Conservation (phyloP, 352 stramenopile genomes). For the Phytophthora multivora region DNA sequence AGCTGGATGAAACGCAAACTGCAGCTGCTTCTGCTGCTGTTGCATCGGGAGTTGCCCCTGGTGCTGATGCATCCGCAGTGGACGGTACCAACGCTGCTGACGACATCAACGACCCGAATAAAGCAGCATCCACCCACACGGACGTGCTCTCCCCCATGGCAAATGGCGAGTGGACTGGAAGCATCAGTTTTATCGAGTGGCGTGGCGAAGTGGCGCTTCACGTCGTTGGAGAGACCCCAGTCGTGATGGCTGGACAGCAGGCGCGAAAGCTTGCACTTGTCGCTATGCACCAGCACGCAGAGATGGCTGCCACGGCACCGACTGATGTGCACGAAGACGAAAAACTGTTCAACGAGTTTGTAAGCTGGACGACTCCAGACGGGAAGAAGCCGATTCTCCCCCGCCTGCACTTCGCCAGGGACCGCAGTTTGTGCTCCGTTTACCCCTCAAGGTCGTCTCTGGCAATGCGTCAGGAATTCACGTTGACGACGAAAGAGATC, state of each 20-base stretch:
- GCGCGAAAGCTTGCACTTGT: conserved; percentile 78
- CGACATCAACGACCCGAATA: conserved; percentile 26
- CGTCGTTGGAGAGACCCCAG: conserved; percentile 69
- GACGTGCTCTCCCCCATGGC: conserved; percentile 51
- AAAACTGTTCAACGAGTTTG: conserved; percentile 85
- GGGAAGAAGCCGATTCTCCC: conserved; percentile 71
- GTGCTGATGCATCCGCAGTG: conserved; percentile 21
- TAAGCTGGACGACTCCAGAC: conserved; percentile 73
- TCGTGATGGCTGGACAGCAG: conserved; percentile 83
- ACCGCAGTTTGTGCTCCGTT: conserved; percentile 77
- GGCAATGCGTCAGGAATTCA: conserved; percentile 82
- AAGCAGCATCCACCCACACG: conserved; percentile 26
- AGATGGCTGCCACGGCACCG: conserved; percentile 20
- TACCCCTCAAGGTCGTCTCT: conserved; percentile 50
- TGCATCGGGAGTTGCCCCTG: conserved; percentile 2
- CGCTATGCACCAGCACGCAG: conserved; percentile 56
- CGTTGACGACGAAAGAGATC: conserved; percentile 87
- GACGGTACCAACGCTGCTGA: conserved; percentile 23
- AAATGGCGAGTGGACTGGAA: conserved; percentile 77
- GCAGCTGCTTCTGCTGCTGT: conserved; percentile 8
- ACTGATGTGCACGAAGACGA: conserved; percentile 70
- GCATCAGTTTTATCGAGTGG: conserved; percentile 89
- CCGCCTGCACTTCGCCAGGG: conserved; percentile 73
- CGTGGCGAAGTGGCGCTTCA: conserved; percentile 77
- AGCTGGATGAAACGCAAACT: conserved; percentile 46